A percentile compares a stretch with the other conserved stretches of the same genome.
These are phyloP conservation scores for Dipteronia sinensis DNA, from an alignment of 345 rosid genomes.

Conservation along the genomic window DNA sequence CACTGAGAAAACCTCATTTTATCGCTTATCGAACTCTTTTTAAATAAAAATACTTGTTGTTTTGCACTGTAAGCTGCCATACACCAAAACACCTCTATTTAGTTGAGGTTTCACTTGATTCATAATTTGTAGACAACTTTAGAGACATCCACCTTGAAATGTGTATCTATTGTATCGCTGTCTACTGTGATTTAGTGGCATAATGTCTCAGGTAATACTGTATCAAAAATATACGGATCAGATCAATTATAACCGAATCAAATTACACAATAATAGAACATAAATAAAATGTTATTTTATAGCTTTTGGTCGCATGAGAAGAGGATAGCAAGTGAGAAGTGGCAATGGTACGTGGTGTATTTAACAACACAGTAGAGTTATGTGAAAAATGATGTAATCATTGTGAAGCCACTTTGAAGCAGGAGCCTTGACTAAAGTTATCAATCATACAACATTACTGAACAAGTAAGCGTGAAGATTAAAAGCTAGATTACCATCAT, in stretches of 20 bases:
- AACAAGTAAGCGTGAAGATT: conserved; percentile 26
- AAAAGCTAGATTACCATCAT: conserved; percentile 26
- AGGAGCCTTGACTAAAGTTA: conserved; percentile 11
- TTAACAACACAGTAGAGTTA: not conserved
- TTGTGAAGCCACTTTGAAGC: conserved; percentile 11
- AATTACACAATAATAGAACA: too few species aligned
- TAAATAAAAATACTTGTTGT: not conserved
- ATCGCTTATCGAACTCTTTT: too few species aligned
- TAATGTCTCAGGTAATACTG: too few species aligned
- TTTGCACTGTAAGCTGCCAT: not conserved
- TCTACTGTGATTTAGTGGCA: too few species aligned
- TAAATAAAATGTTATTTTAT: not conserved
- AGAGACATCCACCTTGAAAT: too few species aligned
- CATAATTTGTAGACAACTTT: too few species aligned
- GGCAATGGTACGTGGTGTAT: not conserved
- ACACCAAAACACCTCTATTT: not conserved
- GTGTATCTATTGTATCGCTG: too few species aligned
- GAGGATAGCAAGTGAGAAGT: not conserved
- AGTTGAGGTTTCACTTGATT: not conserved
- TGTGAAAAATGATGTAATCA: conserved; percentile 23
- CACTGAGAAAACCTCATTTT: too few species aligned
- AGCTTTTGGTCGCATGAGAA: conserved; percentile 3
- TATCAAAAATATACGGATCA: too few species aligned
- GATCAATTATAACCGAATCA: too few species aligned
- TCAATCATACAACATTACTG: not conserved